phyloP scores from a whole-genome alignment of 2,329 filamentous ascomycete species.

The Aspergillus tamarii region DNA sequence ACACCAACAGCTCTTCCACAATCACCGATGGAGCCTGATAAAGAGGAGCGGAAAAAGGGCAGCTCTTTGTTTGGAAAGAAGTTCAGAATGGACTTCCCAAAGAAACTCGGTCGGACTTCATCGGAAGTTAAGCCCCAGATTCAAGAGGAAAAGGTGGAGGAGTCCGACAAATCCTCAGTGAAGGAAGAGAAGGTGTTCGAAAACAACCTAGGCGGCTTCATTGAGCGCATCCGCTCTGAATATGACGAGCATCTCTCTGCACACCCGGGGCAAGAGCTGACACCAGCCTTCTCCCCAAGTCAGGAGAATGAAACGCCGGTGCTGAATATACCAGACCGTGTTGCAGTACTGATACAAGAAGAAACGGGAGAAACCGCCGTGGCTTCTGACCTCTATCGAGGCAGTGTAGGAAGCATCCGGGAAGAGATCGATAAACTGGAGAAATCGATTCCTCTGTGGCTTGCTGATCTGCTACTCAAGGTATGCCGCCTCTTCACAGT shows the following conservation, averaged over 20 bases:
- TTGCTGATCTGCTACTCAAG: slow-evolving; percentile 80
- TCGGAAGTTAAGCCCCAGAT: slow-evolving; percentile 71
- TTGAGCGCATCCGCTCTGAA: slow-evolving; percentile 50
- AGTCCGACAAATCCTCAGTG: slow-evolving; percentile 56
- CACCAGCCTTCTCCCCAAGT: slow-evolving; percentile 47
- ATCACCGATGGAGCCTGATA: slow-evolving; percentile 59
- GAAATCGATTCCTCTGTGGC: slow-evolving; percentile 85
- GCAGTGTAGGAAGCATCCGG: slow-evolving; percentile 78
- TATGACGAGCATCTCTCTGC: slow-evolving; percentile 48
- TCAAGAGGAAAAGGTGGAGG: slow-evolving; percentile 72
- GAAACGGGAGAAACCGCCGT: slow-evolving; percentile 65
- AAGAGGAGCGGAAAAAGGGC: slow-evolving; percentile 63
- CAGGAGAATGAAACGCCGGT: slow-evolving; percentile 49
- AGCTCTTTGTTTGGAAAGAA: slow-evolving; percentile 77
- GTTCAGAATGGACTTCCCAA: slow-evolving; percentile 75
- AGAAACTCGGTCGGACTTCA: slow-evolving; percentile 75
- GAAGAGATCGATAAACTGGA: slow-evolving; percentile 81
- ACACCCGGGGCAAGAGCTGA: slow-evolving; percentile 41
- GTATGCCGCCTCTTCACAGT: slow-evolving; percentile 45
- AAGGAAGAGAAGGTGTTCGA: slow-evolving; percentile 51
- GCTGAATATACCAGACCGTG: slow-evolving; percentile 51
- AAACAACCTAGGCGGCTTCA: slow-evolving; percentile 49
- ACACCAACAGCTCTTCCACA: slow-evolving; percentile 50
- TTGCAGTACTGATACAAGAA: slow-evolving; percentile 67
- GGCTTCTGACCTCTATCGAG: slow-evolving; percentile 84